Base-by-base conservation (phyloP, 768 basidiomycete genomes). In the Lactarius trivialis region DNA sequence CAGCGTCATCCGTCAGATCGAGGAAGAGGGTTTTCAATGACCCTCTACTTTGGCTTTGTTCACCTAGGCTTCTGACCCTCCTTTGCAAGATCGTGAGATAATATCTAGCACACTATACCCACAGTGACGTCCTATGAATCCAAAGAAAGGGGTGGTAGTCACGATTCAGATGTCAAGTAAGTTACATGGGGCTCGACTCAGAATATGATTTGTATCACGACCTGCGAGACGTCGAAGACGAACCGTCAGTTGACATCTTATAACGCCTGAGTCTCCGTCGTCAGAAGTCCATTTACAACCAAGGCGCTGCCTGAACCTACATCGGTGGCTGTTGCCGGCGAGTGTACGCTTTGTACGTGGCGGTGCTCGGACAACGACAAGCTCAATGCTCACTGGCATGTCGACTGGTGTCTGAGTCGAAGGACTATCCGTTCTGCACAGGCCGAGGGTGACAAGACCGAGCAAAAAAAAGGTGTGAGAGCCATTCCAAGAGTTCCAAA, bases 331-430 rank as follows among this genome's bases (percentile, higher is more conserved):
- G 59, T 15, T 39, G 71, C 76, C 50, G 30, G 56, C 82, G 58
- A 72, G 73, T 95, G 92, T 72, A 93, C 94, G 4, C 76, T 94
- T 26, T 95, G 91, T 68, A 70, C 74, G 28, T 84, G 82, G 70
- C 71, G 74, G 14, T 71, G 93, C 58, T 83, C 81, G 1, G 85
- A 92, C 71, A 97, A 97, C 70, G 77, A 81, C 53, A 85, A 82
- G 5, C 73, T 97, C 36, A 96, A 97, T 70, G 78, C 82, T n/a
- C 93, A n/a, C n/a, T n/a, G n/a, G n/a, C n/a, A 97, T 69, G 79
- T 97, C 49, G 93, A 97, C 72, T 89, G 86, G 68, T 97, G 94
- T 70, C 73, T 97, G 55, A 94, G 90, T 71, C 82, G 84, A 61
- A 82, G 81, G 26, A 88, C 84, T 2, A 93, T 96, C 64, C 75